These are phyloP conservation scores for Tuber aestivum DNA, from an alignment of 495 filamentous ascomycete genomes.

Conservation along the genomic window DNA sequence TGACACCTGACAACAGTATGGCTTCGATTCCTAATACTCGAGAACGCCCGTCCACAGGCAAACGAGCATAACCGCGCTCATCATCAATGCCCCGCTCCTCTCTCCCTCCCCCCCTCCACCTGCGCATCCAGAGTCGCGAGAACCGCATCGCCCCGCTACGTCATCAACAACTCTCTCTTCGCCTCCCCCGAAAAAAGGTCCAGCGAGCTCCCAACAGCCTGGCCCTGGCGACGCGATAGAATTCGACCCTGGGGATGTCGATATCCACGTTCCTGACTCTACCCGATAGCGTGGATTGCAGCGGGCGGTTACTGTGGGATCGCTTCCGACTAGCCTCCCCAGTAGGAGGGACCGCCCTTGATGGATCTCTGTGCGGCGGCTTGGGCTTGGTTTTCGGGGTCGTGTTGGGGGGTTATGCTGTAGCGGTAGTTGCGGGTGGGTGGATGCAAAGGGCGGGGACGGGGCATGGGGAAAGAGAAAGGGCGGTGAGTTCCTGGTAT, in stretches of 20 bases:
- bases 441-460: neutral
- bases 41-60: neutral
- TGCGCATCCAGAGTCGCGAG: neutral
- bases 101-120: neutral
- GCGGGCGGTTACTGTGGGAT: neutral
- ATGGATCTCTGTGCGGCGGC: neutral
- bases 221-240: neutral
- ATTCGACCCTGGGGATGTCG: neutral
- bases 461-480: neutral
- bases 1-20: constrained; percentile 7
- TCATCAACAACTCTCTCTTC: constrained; percentile 6
- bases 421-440: neutral
- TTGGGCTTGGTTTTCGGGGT: neutral
- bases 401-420: neutral
- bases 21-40: neutral
- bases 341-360: neutral
- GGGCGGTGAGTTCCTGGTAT: neutral
- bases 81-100: neutral
- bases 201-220: constrained; percentile 8
- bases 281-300: constrained; percentile 4
- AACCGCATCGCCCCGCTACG: neutral
- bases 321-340: neutral
- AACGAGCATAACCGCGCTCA: neutral
- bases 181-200: neutral
- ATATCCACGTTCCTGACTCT: constrained; percentile 6